phyloP scores from a whole-genome alignment of 2,329 filamentous ascomycete species.

The Sporothrix sp. region DNA sequence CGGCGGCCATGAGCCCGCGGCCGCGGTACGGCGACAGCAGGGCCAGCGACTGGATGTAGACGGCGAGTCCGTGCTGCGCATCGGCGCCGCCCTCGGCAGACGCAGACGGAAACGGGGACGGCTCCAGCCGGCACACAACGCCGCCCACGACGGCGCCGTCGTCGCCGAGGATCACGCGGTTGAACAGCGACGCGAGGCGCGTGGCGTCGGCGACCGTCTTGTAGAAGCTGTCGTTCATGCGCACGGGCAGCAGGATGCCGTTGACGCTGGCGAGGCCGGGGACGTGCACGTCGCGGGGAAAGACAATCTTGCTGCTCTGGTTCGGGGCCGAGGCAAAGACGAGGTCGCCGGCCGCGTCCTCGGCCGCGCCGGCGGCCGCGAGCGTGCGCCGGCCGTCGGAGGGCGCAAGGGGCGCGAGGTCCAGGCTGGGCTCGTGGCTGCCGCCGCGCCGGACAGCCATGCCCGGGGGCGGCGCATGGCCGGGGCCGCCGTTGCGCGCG shows the following conservation, averaged over 20 bases:
- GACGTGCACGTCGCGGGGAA: constrained; percentile 37
- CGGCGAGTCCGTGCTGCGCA: constrained; percentile 27
- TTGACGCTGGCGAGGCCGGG: constrained; percentile 54
- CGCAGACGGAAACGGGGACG: constrained; percentile 14
- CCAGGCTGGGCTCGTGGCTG: constrained; percentile 6
- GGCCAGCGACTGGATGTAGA: constrained; percentile 57
- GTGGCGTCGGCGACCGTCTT: constrained; percentile 40
- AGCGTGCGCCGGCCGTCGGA: constrained; percentile 16
- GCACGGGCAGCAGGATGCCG: constrained; percentile 52
- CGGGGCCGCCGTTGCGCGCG: background rate
- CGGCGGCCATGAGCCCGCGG: constrained; percentile 48
- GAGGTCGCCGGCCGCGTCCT: background rate
- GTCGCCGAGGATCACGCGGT: constrained; percentile 47
- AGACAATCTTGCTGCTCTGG: constrained; percentile 19
- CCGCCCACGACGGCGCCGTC: constrained; percentile 43
- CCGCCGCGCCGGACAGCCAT: constrained; percentile 7
- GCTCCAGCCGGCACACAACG: constrained; percentile 53
- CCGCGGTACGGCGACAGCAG: constrained; percentile 54
- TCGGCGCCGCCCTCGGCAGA: background rate
- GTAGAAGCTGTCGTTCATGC: constrained; percentile 57
- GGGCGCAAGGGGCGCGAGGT: constrained; percentile 11
- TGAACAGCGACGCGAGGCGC: constrained; percentile 41
- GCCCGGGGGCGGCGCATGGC: background rate
- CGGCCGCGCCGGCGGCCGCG: constrained; percentile 11
- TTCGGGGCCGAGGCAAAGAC: constrained; percentile 15